Evolutionary conservation across 208 protist species (phyloP), one percentile per base, ranked within the genome.

Genomic region (Leishmania gerbilli): DNA sequence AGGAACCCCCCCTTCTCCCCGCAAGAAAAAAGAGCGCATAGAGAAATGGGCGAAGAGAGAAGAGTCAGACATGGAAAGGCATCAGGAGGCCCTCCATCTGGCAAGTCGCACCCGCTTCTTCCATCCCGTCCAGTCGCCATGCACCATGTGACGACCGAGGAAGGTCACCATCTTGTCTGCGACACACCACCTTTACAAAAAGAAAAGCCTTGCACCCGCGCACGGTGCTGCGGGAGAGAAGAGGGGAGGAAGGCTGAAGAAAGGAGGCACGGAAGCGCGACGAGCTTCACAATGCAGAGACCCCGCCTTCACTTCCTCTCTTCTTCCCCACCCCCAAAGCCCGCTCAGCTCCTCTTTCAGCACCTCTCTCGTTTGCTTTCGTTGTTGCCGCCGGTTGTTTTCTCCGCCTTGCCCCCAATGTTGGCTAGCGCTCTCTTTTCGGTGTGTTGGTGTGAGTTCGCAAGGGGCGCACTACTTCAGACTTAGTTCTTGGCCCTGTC

Each of bases 1-100:
- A 64, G 58, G 27, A 31, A 4, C 0, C 51, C 51, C 51, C 11
- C 51, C 34, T 37, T 15, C 4, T 5, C 15, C 51, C 51, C 7
- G 17, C 31, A 71, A 47, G 27, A 45, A 71, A 71, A 37, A 71
- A 71, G 67, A 68, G 62, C 31, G 13, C 62, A 19, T 21, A 13
- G 24, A 69, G 42, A 45, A 42, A 42, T n/a, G 71, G 27, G 42
- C 67, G n/a, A 24, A 80, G 71, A 31, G 56, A 80, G 21, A 80
- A 13, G 45, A 42, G 37, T 37, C 47, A 51, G 64, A 56, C 27
- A 58, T 34, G 6, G 7, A 77, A 34, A 68, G 19, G n/a, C 49
- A 55, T 1, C 62, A 68, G 31, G 21, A 68, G 13, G 62, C 7
- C 15, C 15, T 15, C 1, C 62, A 68, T 40, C 31, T 15, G 31